phyloP scores from a whole-genome alignment of 2,329 filamentous ascomycete species.

The Colletotrichum sp. region DNA sequence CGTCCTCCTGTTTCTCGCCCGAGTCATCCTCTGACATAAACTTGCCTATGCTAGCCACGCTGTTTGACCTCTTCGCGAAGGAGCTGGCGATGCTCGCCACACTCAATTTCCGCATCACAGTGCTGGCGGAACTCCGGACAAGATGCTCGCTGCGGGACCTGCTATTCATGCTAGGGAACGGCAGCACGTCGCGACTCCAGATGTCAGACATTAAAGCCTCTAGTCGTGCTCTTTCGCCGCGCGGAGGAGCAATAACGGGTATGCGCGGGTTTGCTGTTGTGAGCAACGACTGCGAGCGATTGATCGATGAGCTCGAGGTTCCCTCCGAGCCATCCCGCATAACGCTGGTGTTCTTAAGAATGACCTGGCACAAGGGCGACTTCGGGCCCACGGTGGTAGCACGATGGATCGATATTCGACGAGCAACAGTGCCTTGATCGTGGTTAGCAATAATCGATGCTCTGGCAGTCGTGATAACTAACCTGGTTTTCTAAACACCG shows the following conservation, averaged over 20 bases:
- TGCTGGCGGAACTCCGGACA: constrained; percentile 80
- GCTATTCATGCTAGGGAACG: constrained; percentile 81
- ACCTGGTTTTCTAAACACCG: constrained; percentile 77
- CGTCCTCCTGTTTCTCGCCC: constrained; percentile 9
- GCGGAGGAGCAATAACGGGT: constrained; percentile 74
- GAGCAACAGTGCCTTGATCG: constrained; percentile 62
- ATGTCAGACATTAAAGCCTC: constrained; percentile 78
- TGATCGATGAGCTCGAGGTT: constrained; percentile 58
- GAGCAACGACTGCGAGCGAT: constrained; percentile 81
- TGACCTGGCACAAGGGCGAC: constrained; percentile 73
- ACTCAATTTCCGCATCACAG: constrained; percentile 87
- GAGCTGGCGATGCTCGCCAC: constrained; percentile 79
- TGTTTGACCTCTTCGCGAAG: constrained; percentile 75
- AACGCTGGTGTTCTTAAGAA: constrained; percentile 84
- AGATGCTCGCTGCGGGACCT: constrained; percentile 71
- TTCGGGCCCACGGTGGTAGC: constrained; percentile 76
- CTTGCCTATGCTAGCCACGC: constrained; percentile 45
- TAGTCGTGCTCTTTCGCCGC: constrained; percentile 77
- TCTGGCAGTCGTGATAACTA: constrained; percentile 8
- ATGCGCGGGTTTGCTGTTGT: constrained; percentile 68
- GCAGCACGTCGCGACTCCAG: constrained; percentile 82
- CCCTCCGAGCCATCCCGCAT: constrained; percentile 59
- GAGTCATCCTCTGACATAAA: constrained; percentile 32
- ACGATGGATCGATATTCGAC: constrained; percentile 79
- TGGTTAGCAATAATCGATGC: background rate